A percentile compares a stretch with the other conserved stretches of the same genome.
Conservation (phyloP, 1,284 basidiomycete genomes). For the Xanthoconium separans region DNA sequence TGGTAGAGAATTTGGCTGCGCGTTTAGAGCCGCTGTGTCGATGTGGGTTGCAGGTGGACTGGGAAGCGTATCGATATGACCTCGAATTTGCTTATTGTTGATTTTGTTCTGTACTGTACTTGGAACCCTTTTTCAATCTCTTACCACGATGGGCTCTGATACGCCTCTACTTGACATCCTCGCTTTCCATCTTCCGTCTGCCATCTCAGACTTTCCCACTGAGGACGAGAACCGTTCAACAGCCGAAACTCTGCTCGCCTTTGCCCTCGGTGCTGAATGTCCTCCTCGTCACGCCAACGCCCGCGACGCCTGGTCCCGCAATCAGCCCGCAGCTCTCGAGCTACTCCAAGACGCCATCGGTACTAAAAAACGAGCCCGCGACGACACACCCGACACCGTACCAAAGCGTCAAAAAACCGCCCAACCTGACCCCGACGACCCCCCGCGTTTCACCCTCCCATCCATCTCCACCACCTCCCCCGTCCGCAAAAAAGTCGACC, state of each 20-base stretch:
- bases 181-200: constrained; percentile 18
- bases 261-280: constrained; percentile 32
- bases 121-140: background rate
- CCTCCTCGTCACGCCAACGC: constrained; percentile 15
- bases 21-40: constrained; percentile 22
- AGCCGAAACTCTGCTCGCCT: constrained; percentile 29
- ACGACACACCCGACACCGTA: constrained; percentile 9
- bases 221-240: background rate
- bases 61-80: constrained; percentile 22
- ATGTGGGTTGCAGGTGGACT: constrained; percentile 25
- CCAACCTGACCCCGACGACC: constrained; percentile 25
- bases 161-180: constrained; percentile 30
- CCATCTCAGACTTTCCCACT: background rate
- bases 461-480: constrained; percentile 62
- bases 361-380: constrained; percentile 24
- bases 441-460: constrained; percentile 53
- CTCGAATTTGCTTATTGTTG: constrained; percentile 23
- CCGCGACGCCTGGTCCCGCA: constrained; percentile 20
- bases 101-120: background rate
- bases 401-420: constrained; percentile 13
- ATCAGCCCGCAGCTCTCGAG: constrained; percentile 24
- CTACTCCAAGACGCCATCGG: constrained; percentile 20
- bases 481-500: constrained; percentile 67
- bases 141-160: constrained; percentile 13
- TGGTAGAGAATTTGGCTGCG: constrained; percentile 19